Percentiles rank a stretch among this genome's conserved stretches.
Evolutionary conservation across 2,329 filamentous ascomycete genomes (phyloP).

Genomic region (Cryphonectria radicalis): DNA sequence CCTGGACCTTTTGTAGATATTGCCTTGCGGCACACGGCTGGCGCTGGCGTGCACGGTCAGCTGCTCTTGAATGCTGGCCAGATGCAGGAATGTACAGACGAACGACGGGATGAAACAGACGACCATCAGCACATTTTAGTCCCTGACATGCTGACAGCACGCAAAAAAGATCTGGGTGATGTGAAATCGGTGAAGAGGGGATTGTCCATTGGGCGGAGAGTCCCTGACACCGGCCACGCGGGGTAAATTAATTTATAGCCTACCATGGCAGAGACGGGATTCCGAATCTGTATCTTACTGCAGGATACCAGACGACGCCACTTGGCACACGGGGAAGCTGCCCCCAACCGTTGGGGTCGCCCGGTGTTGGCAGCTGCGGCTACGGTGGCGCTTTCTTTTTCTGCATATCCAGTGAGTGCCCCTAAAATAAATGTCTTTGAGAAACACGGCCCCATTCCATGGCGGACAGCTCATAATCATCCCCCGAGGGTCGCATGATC

Average conservation of each 20-base stretch:
- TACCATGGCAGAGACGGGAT: neutral
- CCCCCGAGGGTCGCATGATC: neutral
- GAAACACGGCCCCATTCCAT: neutral
- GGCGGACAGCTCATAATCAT: slow-evolving; percentile 1
- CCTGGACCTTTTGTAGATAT: neutral
- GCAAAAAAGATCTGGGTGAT: slow-evolving; percentile 13
- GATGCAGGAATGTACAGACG: neutral
- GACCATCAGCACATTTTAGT: neutral
- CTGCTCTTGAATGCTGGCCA: neutral
- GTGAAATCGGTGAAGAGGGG: slow-evolving; percentile 12
- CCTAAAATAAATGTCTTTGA: neutral
- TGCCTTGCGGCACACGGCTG: slow-evolving; percentile 9
- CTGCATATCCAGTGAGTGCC: neutral
- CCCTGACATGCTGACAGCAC: neutral
- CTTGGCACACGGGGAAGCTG: neutral
- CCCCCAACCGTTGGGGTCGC: neutral
- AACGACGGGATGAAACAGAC: slow-evolving; percentile 6
- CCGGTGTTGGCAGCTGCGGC: neutral
- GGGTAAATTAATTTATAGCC: neutral
- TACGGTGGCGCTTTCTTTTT: neutral
- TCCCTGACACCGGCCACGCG: slow-evolving; percentile 20
- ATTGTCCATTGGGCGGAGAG: slow-evolving; percentile 16
- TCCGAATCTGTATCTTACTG: neutral
- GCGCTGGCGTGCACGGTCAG: neutral
- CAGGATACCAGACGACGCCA: neutral